Evolutionary conservation across 2,329 filamentous ascomycete genomes (phyloP).

Genomic region (Paecilomyces formosus): DNA sequence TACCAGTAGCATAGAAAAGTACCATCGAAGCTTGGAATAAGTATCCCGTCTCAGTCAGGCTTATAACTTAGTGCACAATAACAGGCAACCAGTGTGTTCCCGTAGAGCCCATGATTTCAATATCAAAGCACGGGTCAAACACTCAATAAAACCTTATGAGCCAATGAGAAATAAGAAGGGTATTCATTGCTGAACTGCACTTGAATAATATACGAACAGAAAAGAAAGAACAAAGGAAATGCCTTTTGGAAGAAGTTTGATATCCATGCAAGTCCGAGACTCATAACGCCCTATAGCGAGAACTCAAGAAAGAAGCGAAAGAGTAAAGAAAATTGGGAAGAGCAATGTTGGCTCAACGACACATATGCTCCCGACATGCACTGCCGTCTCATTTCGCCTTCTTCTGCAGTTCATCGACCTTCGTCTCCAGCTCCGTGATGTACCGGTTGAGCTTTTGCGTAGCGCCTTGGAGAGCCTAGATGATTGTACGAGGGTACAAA

Average conservation of each 20-base stretch:
- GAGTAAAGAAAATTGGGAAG: constrained; percentile 3
- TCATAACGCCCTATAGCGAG: neutral
- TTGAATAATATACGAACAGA: neutral
- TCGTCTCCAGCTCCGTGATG: constrained; percentile 73
- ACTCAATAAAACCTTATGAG: neutral
- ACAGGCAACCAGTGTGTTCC: neutral
- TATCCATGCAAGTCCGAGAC: neutral
- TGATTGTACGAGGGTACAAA: neutral
- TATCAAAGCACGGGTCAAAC: neutral
- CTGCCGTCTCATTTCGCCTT: constrained; percentile 47
- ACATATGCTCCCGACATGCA: neutral
- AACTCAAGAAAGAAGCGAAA: constrained; percentile 3
- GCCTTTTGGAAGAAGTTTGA: neutral
- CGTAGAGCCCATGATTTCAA: neutral
- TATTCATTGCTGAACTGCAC: neutral
- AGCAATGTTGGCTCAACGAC: neutral
- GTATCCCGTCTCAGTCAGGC: neutral
- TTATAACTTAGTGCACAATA: neutral
- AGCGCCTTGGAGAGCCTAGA: constrained; percentile 74
- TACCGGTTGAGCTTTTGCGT: constrained; percentile 82
- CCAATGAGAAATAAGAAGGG: neutral
- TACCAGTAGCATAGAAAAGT: neutral
- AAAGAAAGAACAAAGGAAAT: neutral
- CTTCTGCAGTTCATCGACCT: constrained; percentile 61
- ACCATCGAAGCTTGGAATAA: neutral